Conservation (phyloP, 345 rosid species). For the Cardamine occulta region DNA sequence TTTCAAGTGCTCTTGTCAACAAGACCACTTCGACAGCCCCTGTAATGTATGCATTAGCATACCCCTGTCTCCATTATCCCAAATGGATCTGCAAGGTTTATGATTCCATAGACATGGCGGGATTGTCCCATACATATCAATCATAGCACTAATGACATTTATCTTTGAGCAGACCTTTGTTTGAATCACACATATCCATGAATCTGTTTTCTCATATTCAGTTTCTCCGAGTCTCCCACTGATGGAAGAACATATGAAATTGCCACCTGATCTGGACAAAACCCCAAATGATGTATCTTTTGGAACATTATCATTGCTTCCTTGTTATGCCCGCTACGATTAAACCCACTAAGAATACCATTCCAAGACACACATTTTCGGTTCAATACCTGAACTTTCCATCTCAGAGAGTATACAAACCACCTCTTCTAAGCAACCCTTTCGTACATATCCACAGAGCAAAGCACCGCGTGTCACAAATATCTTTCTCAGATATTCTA, state of each 20-base stretch:
- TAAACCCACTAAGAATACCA: conserved; percentile 71
- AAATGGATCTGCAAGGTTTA: conserved; percentile 46
- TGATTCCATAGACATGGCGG: conserved; percentile 47
- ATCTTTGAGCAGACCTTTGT: conserved; percentile 48
- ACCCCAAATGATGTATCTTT: conserved; percentile 53
- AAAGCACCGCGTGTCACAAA: conserved; percentile 62
- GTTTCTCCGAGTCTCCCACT: conserved; percentile 48
- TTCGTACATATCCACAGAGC: conserved; percentile 55
- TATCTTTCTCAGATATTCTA: conserved; percentile 49
- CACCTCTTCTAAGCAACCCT: conserved; percentile 53
- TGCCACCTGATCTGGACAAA: conserved; percentile 53
- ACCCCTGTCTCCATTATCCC: conserved; percentile 52
- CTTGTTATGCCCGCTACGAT: conserved; percentile 48
- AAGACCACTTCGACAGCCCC: conserved; percentile 67
- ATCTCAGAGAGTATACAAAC: conserved; percentile 46
- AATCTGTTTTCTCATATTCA: conserved; percentile 56
- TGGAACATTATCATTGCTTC: conserved; percentile 55
- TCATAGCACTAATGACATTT: conserved; percentile 52
- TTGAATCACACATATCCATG: conserved; percentile 54
- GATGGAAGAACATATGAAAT: conserved; percentile 61
- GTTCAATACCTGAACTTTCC: conserved; percentile 43
- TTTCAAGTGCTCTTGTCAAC: conserved; percentile 54
- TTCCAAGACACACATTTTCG: conserved; percentile 68
- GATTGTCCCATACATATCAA: conserved; percentile 70
- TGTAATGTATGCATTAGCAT: conserved; percentile 61